Conservation (phyloP, 139 green algal genomes). For the Chlorella sp. region DNA sequence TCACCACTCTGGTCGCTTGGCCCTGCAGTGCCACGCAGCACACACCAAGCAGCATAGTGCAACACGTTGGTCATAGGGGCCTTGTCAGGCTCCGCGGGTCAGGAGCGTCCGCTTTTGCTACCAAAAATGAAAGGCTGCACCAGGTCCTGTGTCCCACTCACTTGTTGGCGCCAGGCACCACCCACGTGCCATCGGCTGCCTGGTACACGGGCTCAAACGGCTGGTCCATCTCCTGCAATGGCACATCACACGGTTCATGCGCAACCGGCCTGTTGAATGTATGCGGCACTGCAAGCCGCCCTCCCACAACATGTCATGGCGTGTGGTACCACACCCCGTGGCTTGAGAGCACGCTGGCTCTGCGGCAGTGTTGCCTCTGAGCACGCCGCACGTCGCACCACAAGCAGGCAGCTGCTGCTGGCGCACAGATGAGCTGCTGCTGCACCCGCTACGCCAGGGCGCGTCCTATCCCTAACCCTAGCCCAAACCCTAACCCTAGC, state of each 20-base stretch:
- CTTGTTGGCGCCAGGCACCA: conserved; percentile 3
- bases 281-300: not conserved
- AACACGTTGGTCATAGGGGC: too few species aligned
- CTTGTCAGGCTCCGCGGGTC: too few species aligned
- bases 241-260: not conserved
- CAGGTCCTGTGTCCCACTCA: too few species aligned
- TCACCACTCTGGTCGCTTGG: too few species aligned
- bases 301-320: not conserved
- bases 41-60: too few species aligned
- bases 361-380: not conserved
- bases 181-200: conserved; percentile 9
- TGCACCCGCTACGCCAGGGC: not conserved
- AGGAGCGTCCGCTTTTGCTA: too few species aligned
- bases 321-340: not conserved
- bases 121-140: too few species aligned
- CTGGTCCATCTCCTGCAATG: conserved; percentile 4
- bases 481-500: not conserved
- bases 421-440: not conserved
- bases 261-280: not conserved
- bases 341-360: not conserved
- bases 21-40: too few species aligned
- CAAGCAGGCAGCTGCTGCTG: not conserved
- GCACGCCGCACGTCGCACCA: not conserved
- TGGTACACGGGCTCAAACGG: conserved; percentile 8
- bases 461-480: not conserved